Evolutionary conservation across 2,329 filamentous ascomycete species (phyloP).

Genomic region (Pseudogymnoascus sp.): DNA sequence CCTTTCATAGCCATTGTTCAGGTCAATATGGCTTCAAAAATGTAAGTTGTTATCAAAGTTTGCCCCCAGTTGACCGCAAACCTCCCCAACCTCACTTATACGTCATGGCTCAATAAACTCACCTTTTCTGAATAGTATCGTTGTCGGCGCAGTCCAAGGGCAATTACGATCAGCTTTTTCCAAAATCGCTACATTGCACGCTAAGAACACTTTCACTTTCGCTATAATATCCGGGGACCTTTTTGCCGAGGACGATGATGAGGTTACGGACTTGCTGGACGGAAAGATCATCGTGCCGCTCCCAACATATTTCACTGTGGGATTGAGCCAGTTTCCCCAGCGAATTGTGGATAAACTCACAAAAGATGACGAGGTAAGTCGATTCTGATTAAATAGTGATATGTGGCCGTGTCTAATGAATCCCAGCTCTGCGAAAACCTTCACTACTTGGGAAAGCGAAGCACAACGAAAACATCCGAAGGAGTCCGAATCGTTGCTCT

Average conservation of each 20-base stretch:
- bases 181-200: conserved; percentile 73
- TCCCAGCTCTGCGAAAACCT: conserved; percentile 77
- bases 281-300: conserved; percentile 71
- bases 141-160: conserved; percentile 78
- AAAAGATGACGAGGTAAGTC: conserved; percentile 53
- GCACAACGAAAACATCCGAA: conserved; percentile 81
- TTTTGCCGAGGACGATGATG: conserved; percentile 60
- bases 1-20: neutral
- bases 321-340: conserved; percentile 63
- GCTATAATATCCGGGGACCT: conserved; percentile 80
- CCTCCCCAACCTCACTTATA: conserved; percentile 14
- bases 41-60: conserved; percentile 35
- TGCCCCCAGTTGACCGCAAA: neutral
- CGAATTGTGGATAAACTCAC: conserved; percentile 67
- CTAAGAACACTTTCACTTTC: conserved; percentile 83
- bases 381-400: conserved; percentile 10
- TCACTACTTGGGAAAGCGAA: conserved; percentile 81
- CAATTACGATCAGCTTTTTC: conserved; percentile 68
- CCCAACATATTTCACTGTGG: conserved; percentile 86
- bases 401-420: neutral
- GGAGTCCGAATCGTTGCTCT: conserved; percentile 82
- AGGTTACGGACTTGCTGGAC: conserved; percentile 57
- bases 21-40: conserved; percentile 47
- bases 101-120: conserved; percentile 18
- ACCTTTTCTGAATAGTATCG: conserved; percentile 31